Evolutionary conservation across 805 yeast genomes (phyloP).

Genomic region (Saccharomycopsis synnaedendra): DNA sequence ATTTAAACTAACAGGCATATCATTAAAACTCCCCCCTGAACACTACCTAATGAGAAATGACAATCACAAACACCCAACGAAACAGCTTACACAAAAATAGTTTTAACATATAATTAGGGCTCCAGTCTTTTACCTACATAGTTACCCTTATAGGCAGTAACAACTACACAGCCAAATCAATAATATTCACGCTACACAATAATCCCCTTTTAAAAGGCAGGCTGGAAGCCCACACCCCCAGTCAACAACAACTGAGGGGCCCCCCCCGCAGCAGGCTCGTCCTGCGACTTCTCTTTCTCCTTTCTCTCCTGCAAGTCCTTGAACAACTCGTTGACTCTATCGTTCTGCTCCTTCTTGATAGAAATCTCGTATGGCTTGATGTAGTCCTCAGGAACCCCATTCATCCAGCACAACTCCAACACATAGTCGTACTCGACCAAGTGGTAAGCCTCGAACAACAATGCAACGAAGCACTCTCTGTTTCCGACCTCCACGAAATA

Average conservation of each 20-base stretch:
- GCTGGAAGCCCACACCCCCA: slow-evolving; percentile 34
- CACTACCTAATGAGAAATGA: too few relatives aligned
- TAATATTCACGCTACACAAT: too few relatives aligned
- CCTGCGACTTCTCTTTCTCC: slow-evolving; percentile 32
- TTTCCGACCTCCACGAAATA: slow-evolving; percentile 96
- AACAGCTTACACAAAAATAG: neutral
- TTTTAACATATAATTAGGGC: neutral
- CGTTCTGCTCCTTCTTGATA: slow-evolving; percentile 67
- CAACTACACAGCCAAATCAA: too few relatives aligned
- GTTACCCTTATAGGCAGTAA: too few relatives aligned
- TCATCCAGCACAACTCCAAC: slow-evolving; percentile 84
- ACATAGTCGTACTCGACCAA: slow-evolving; percentile 74
- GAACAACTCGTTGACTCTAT: slow-evolving; percentile 50
- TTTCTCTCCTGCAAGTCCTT: slow-evolving; percentile 63
- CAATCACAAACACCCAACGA: slow-evolving; percentile 9
- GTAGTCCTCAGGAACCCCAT: slow-evolving; percentile 60
- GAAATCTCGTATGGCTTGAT: slow-evolving; percentile 89
- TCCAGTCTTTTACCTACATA: too few relatives aligned
- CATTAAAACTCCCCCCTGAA: too few relatives aligned
- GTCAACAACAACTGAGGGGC: slow-evolving; percentile 71
- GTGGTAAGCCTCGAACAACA: slow-evolving; percentile 77
- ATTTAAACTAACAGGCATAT: too few relatives aligned
- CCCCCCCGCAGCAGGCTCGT: slow-evolving; percentile 31
- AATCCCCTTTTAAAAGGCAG: too few relatives aligned
- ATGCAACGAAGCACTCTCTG: slow-evolving; percentile 88